These are phyloP conservation scores for Firmiana major DNA, from an alignment of 345 rosid species.

Conservation along the genomic window DNA sequence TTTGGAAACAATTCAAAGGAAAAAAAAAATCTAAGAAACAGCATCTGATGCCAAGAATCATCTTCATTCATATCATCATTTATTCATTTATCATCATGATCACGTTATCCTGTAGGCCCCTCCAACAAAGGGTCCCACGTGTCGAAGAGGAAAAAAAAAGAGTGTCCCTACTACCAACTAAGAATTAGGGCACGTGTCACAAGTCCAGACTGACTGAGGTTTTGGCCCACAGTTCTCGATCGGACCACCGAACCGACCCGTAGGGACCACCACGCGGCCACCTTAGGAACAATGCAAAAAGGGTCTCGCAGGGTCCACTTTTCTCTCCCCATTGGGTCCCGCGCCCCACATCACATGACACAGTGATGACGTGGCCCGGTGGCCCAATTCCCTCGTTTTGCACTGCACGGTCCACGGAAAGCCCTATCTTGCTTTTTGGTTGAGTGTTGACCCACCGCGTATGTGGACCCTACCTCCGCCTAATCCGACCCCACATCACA, in stretches of 20 bases:
- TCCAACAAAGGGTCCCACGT: constrained; percentile 13
- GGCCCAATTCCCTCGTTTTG: constrained; percentile 2
- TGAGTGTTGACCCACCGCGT: constrained; percentile 50
- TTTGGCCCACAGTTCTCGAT: constrained; percentile 17
- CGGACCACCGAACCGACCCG: constrained; percentile 41
- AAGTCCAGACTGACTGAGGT: background rate
- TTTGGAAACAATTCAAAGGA: too few relatives aligned
- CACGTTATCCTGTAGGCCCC: too few relatives aligned
- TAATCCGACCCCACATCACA: constrained; percentile 46
- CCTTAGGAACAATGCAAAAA: constrained; percentile 41
- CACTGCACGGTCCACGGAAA: constrained; percentile 36
- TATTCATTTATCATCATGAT: too few relatives aligned
- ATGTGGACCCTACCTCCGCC: constrained; percentile 39
- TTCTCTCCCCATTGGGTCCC: constrained; percentile 25
- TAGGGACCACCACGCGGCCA: constrained; percentile 53
- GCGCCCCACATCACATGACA: constrained; percentile 36
- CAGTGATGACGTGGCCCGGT: constrained; percentile 6
- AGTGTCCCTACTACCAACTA: too few relatives aligned
- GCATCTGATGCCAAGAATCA: too few relatives aligned
- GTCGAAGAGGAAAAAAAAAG: background rate
- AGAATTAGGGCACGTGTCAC: constrained; percentile 21
- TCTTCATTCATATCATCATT: too few relatives aligned
- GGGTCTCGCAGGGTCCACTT: constrained; percentile 18
- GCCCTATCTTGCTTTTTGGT: constrained; percentile 14
- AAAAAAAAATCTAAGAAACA: too few relatives aligned